Evolutionary conservation across 2,329 filamentous ascomycete species (phyloP).

Genomic region (Phialophora verrucosa): DNA sequence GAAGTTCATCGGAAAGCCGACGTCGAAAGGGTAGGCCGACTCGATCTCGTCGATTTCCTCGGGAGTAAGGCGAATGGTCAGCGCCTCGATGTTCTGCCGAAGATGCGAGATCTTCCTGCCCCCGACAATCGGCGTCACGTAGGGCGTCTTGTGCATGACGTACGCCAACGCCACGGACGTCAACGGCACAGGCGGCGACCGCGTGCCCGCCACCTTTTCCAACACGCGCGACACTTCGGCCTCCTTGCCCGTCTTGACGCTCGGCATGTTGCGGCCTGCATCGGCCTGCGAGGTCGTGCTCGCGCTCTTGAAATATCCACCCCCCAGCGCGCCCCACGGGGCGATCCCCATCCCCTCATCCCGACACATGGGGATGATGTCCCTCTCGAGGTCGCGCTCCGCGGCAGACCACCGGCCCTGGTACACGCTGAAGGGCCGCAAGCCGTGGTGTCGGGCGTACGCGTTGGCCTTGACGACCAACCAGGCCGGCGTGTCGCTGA

Average conservation of each 20-base stretch:
- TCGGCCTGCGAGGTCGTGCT: too few species aligned
- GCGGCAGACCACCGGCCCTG: slow-evolving; percentile 68
- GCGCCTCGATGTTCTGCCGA: slow-evolving; percentile 61
- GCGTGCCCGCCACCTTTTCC: slow-evolving; percentile 34
- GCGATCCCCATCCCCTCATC: slow-evolving; percentile 67
- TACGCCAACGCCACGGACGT: slow-evolving; percentile 55
- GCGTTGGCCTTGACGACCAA: slow-evolving; percentile 56
- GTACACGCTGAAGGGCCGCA: slow-evolving; percentile 72
- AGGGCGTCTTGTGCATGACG: slow-evolving; percentile 57
- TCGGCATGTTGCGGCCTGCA: slow-evolving; percentile 36
- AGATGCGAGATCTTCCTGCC: slow-evolving; percentile 60
- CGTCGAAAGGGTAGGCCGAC: slow-evolving; percentile 58
- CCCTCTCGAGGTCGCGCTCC: slow-evolving; percentile 70
- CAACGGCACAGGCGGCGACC: slow-evolving; percentile 25
- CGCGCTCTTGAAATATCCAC: slow-evolving; percentile 52
- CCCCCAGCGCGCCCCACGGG: slow-evolving; percentile 61
- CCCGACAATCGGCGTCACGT: slow-evolving; percentile 62
- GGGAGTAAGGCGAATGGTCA: slow-evolving; percentile 57
- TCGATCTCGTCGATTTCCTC: slow-evolving; percentile 64
- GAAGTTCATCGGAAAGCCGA: slow-evolving; percentile 61
- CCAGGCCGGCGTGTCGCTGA: slow-evolving; percentile 74
- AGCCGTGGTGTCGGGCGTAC: slow-evolving; percentile 71
- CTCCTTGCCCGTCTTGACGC: slow-evolving; percentile 29
- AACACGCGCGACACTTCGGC: slow-evolving; percentile 33
- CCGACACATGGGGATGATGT: slow-evolving; percentile 70